Conservation (phyloP, 352 stramenopile species). For the Pythium utonaiense region DNA sequence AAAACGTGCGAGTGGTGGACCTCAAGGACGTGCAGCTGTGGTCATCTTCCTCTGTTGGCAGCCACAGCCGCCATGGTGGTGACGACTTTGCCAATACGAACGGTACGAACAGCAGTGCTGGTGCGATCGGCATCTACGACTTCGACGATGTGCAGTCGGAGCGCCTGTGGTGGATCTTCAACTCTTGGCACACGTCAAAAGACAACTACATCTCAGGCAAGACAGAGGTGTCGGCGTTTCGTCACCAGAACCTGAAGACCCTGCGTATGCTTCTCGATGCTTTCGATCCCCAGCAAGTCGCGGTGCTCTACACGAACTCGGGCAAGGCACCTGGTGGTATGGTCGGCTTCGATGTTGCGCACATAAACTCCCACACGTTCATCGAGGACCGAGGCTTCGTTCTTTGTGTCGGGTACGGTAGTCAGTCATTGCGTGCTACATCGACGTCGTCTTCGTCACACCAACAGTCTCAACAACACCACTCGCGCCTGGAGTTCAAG, state of each 20-base stretch:
- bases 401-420: constrained; percentile 61
- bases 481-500: constrained; percentile 26
- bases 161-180: constrained; percentile 83
- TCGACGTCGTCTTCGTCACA: not conserved
- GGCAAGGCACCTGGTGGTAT: constrained; percentile 36
- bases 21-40: constrained; percentile 53
- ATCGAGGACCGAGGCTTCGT: constrained; percentile 67
- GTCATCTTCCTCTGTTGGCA: constrained; percentile 16
- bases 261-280: constrained; percentile 65
- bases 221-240: constrained; percentile 59
- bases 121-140: constrained; percentile 61
- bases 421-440: constrained; percentile 7
- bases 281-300: constrained; percentile 79
- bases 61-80: not conserved
- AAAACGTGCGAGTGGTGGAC: constrained; percentile 46
- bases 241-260: constrained; percentile 65
- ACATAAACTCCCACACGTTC: constrained; percentile 72
- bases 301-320: constrained; percentile 52
- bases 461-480: constrained; percentile 4
- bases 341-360: constrained; percentile 71
- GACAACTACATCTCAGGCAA: constrained; percentile 72
- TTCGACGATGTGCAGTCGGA: constrained; percentile 83
- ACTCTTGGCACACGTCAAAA: constrained; percentile 58
- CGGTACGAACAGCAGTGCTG: constrained; percentile 28
- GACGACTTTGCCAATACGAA: constrained; percentile 21